A percentile compares a stretch with the other conserved stretches of the same genome.
Evolutionary conservation across 306 rosid species (phyloP).

Genomic region (Vigna nakashimae): DNA sequence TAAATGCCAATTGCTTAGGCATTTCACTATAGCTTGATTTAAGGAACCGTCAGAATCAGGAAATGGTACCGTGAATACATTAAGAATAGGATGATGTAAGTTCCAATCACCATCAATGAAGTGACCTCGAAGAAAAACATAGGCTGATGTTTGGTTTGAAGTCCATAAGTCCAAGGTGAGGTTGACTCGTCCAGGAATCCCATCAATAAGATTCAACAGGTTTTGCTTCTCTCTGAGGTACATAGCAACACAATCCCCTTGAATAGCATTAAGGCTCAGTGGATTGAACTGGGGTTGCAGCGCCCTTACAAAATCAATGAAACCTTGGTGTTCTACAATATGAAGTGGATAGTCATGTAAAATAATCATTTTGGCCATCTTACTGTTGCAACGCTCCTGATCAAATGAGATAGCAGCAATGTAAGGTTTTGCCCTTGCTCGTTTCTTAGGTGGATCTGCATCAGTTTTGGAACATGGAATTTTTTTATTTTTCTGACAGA

Average conservation of each 20-base stretch:
- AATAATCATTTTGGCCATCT: conserved; percentile 82
- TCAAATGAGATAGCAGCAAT: conserved; percentile 59
- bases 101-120: conserved; percentile 89
- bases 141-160: conserved; percentile 69
- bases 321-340: conserved; percentile 90
- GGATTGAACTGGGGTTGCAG: conserved; percentile 82
- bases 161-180: conserved; percentile 87
- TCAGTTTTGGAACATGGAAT: conserved; percentile 32
- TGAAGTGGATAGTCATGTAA: conserved; percentile 91
- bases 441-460: conserved; percentile 60
- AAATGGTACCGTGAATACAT: conserved; percentile 73
- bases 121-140: conserved; percentile 81
- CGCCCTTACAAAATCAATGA: conserved; percentile 62
- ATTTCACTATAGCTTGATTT: conserved; percentile 61
- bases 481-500: conserved; percentile 65
- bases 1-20: conserved; percentile 81
- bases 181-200: conserved; percentile 80
- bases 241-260: conserved; percentile 71
- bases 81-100: conserved; percentile 76
- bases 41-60: conserved; percentile 67
- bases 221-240: conserved; percentile 73
- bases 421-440: conserved; percentile 52
- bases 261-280: conserved; percentile 58
- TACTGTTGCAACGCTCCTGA: conserved; percentile 69
- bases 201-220: conserved; percentile 64